Conservation (phyloP, 208 protist genomes). For the Leishmania arabica region DNA sequence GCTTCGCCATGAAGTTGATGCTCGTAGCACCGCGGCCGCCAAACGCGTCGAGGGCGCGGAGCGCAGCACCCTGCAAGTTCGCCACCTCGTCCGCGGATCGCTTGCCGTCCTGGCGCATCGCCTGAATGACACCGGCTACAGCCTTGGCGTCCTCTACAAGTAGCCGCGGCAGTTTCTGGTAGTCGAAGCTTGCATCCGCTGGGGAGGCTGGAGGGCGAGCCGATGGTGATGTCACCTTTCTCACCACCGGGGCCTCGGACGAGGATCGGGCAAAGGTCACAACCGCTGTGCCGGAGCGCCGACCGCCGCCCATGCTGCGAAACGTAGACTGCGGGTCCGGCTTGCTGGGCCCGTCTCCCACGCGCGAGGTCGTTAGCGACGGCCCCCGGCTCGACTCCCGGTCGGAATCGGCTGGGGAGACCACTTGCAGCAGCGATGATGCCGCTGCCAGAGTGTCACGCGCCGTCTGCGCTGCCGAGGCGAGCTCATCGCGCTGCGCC, state of each 20-base stretch:
- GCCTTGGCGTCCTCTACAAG: constrained; percentile 17
- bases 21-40: constrained; percentile 30
- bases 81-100: constrained; percentile 26
- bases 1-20: constrained; percentile 11
- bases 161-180: constrained; percentile 11
- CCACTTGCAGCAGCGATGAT: constrained; percentile 1
- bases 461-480: constrained; percentile 2
- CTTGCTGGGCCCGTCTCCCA: not conserved
- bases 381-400: constrained; percentile 4
- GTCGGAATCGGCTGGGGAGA: constrained; percentile 6
- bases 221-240: constrained; percentile 3
- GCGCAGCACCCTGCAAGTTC: constrained; percentile 42
- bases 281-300: not conserved
- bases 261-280: constrained; percentile 1
- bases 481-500: constrained; percentile 25
- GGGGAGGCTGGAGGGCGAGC: constrained; percentile 4
- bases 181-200: not conserved
- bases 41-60: constrained; percentile 43
- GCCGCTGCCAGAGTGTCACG: constrained; percentile 10
- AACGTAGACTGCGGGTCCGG: not conserved
- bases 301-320: not conserved
- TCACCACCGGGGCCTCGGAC: not conserved
- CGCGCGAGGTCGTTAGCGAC: not conserved
- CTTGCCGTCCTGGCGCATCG: constrained; percentile 4
- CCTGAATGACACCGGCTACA: constrained; percentile 5